Evolutionary conservation across 225 moss, liverwort and hornwort genomes (phyloP).

Genomic region (Marchantia polymorpha): DNA sequence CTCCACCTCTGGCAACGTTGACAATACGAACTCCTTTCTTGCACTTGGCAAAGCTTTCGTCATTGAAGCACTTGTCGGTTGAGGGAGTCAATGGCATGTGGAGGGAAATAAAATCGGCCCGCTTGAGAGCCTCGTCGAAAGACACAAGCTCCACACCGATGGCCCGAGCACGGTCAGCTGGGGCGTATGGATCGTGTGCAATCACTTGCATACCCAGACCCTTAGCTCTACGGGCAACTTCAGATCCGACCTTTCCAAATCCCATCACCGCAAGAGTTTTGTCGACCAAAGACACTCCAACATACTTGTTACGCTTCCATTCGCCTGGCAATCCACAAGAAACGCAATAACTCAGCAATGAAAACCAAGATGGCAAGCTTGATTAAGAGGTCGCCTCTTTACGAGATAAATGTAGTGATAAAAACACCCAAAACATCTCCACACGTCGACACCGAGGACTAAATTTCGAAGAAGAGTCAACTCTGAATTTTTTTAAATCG

Average conservation of each 20-base stretch:
- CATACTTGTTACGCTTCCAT: slow-evolving; percentile 85
- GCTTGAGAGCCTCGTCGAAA: slow-evolving; percentile 75
- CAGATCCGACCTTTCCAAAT: slow-evolving; percentile 97
- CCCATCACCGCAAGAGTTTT: slow-evolving; percentile 95
- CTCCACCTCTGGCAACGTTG: slow-evolving; percentile 92
- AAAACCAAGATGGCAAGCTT: neutral
- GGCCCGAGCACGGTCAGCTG: slow-evolving; percentile 83
- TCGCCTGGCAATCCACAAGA: slow-evolving; percentile 40
- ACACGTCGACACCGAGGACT: no score
- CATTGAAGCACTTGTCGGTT: slow-evolving; percentile 81
- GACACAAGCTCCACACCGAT: slow-evolving; percentile 79
- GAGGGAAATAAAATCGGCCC: slow-evolving; percentile 83
- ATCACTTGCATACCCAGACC: slow-evolving; percentile 88
- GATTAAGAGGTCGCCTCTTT: no score
- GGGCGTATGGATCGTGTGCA: slow-evolving; percentile 91
- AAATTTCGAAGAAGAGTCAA: no score
- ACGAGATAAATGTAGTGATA: no score
- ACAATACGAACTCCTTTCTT: slow-evolving; percentile 82
- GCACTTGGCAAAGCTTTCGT: slow-evolving; percentile 62
- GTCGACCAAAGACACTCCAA: slow-evolving; percentile 91
- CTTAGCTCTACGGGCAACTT: slow-evolving; percentile 82
- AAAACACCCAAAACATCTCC: no score
- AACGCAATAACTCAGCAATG: neutral
- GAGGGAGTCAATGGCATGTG: slow-evolving; percentile 89
- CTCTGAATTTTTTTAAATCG: no score